Base-by-base conservation (phyloP, 2,329 filamentous ascomycete species). In the Niveomyces coronatus region DNA sequence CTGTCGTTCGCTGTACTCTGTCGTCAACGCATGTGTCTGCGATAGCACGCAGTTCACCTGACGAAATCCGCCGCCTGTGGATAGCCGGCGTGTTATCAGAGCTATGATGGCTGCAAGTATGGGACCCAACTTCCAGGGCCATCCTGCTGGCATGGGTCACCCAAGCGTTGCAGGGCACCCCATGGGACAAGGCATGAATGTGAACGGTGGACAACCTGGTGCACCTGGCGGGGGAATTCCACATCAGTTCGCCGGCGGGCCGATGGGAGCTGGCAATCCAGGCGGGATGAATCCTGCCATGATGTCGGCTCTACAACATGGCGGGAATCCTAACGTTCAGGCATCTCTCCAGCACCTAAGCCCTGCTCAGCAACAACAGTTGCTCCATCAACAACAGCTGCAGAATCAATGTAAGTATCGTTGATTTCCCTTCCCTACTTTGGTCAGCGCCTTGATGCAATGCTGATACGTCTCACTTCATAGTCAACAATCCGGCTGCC, bases 301-400 rank as follows among this genome's bases (percentile, higher is more conserved):
- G 70, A 85, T 88, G 81, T 74, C 65, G 46, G 79, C 74, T 41
- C 85, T 88, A 76, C 81, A 82, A 45, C 80, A 79, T 20, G 76
- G 80, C 44, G 70, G 68, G 46, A 71, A 67, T 38, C 74, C 74
- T 42, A 82, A 76, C 58, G 71, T 74, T 43, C 82, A 85, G 14
- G 31, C 14, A 60, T 79, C 79, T 14, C 62, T 87, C 50, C 79
- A 81, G 53, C 83, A 88, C 54, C 56, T 87, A 38, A 83, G 69
- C 52, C 79, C 81, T 29, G 68, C 63, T 37, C 68, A 71, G 50
- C 63, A 64, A 43, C 73, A 76, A 47, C 62, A 78, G 54, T 69
- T 77, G 43, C 74, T 74, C 40, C 72, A 74, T 44, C 65, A 68
- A 35, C 48, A 51, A 36, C 58, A 61, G 26, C 47, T 58, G 36